These are phyloP conservation scores for Purpureocillium takamizusanense DNA, from an alignment of 2,329 filamentous ascomycete species.

Conservation along the genomic window DNA sequence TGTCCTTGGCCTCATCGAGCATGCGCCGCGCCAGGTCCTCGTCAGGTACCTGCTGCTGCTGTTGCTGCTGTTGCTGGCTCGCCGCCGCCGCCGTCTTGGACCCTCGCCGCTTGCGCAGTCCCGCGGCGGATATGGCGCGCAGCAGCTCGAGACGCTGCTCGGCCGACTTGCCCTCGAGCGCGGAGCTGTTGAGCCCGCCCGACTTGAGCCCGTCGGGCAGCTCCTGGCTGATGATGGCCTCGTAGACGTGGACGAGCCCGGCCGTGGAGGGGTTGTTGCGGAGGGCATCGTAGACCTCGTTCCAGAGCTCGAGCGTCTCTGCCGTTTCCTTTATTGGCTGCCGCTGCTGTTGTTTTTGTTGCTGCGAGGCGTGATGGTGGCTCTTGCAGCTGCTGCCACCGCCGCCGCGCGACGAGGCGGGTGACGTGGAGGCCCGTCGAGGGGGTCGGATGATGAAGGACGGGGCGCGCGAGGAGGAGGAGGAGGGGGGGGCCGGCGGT, in stretches of 20 bases:
- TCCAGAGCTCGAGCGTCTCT: slow-evolving; percentile 20
- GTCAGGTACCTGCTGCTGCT: no score
- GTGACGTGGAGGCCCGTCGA: not conserved
- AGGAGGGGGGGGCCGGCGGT: no score
- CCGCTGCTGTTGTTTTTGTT: not conserved
- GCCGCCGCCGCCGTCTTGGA: slow-evolving; percentile 14
- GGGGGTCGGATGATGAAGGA: no score
- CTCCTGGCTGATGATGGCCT: slow-evolving; percentile 24
- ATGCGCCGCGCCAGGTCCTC: no score
- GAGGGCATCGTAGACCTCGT: slow-evolving; percentile 22
- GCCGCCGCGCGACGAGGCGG: not conserved
- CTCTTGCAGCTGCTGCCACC: no score
- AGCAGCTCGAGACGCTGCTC: slow-evolving; percentile 19
- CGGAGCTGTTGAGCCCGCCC: slow-evolving; percentile 15
- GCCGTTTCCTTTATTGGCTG: not conserved
- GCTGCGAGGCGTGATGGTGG: not conserved
- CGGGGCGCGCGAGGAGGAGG: no score
- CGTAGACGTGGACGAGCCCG: slow-evolving; percentile 24
- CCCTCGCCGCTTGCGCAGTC: slow-evolving; percentile 18
- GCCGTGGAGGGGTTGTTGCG: slow-evolving; percentile 17
- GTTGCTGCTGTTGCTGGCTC: no score
- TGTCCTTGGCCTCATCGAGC: slow-evolving; percentile 15
- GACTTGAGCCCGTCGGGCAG: slow-evolving; percentile 22
- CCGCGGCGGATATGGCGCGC: slow-evolving; percentile 18
- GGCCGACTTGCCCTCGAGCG: slow-evolving; percentile 11